Evolutionary conservation across 306 rosid species (phyloP).

Genomic region (Ziziphus jujuba): DNA sequence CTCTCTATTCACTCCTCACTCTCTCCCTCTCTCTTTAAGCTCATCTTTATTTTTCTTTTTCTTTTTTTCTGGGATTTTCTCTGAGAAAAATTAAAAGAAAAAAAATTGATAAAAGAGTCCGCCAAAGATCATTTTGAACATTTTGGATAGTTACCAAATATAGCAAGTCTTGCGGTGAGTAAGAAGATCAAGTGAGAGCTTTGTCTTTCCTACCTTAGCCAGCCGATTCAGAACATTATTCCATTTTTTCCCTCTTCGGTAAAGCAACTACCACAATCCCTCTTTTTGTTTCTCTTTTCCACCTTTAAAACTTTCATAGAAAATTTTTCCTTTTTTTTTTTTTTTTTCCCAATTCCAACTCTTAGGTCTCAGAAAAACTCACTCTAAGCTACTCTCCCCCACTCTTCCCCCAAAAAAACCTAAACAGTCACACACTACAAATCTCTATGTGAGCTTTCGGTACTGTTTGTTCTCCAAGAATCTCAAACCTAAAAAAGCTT

Average conservation of each 20-base stretch:
- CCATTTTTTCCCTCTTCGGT: conserved; percentile 44
- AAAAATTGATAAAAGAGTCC: neutral
- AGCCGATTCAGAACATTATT: conserved; percentile 25
- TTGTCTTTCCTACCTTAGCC: no score
- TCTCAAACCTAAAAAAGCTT: no score
- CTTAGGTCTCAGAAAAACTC: neutral
- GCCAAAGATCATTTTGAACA: neutral
- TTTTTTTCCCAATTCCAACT: conserved; percentile 2
- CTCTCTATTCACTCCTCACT: no score
- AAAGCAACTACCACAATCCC: conserved; percentile 33
- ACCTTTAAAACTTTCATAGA: conserved; percentile 35
- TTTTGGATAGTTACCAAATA: no score
- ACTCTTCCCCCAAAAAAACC: neutral
- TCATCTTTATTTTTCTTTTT: neutral
- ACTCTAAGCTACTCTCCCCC: neutral
- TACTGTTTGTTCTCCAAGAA: conserved; percentile 8
- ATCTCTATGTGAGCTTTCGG: conserved; percentile 11
- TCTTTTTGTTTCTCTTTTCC: conserved; percentile 9
- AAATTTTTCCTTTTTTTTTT: conserved; percentile 34
- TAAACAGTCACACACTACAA: neutral
- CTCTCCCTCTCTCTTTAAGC: neutral
- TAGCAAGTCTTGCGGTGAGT: no score
- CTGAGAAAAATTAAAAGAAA: conserved; percentile 14
- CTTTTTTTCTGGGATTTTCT: conserved; percentile 1
- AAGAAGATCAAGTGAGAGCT: no score